Evolutionary conservation across 192 early-diverging fungal species (phyloP), one percentile per base, ranked within the genome.

Genomic region (Entomortierella parvispora): DNA sequence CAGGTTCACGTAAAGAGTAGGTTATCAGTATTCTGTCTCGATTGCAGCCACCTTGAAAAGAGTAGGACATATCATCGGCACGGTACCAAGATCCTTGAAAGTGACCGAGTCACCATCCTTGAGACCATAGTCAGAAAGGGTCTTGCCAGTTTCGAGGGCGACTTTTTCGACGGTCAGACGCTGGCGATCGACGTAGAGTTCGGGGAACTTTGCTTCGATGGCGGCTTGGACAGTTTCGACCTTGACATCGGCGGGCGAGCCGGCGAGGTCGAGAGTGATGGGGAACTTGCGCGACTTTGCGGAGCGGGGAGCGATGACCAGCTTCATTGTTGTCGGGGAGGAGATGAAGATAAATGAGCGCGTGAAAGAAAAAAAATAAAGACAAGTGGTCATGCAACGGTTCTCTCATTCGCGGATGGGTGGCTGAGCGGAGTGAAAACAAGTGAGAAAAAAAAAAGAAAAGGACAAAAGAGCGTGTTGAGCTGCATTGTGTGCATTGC

Each of bases 131-230:
- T 87, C 80, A 26, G 85, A 68, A 52, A 97, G 72, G 32, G 83
- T 80, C 45, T 83, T 83, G n/a, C 74, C 60, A 55, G 82, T 81
- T 40, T 90, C 77, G 6, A 90, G 68, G 0, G 76, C 76, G 53
- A 89, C 85, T 62, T 89, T 86, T 59, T 89, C 89, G 55, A 64
- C 81, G 2, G 81, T 82, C 75, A 97, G 77, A 34, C 95, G 88
- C 80, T 97, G 95, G 65, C 95, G 91, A 49, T 91, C 87, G 17
- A 90, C 86, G 28, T 87, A 84, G 69, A 79, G 88, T 50, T 89
- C 85, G 25, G 86, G 84, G 9, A 87, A 81, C 62, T 89, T 70
- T 80, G 84, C 82, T 56, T 83, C 70, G 64, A 97, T 86, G 1
- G 88, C 89, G n/a, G 70, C 66, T 57, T 89, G 83, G 34, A 97